A percentile compares a stretch with the other conserved stretches of the same genome.
Conservation (phyloP, 2,329 filamentous ascomycete species). For the Madurella fahalii region DNA sequence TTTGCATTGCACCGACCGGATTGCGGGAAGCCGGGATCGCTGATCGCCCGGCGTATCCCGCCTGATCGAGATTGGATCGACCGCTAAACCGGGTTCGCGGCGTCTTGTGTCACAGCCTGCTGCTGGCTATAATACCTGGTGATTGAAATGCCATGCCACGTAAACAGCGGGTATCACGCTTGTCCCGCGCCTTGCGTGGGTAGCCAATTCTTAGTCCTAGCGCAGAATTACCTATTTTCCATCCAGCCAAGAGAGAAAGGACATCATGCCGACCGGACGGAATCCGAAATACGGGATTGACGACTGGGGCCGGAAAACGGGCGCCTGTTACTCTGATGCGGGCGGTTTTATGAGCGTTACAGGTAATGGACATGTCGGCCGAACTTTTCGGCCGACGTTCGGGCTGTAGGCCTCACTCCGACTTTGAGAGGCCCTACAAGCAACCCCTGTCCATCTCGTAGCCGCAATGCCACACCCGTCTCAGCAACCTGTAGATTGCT, state of each 20-base stretch:
- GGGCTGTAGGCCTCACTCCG: not conserved
- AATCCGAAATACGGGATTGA: no score
- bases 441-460: slow-evolving; percentile 12
- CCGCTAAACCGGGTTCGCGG: slow-evolving; percentile 20
- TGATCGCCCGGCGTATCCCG: slow-evolving; percentile 19
- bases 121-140: not conserved
- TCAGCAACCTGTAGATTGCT: not conserved
- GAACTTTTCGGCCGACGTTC: no score
- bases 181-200: no score
- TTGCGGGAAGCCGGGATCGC: not conserved
- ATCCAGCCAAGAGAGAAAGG: no score
- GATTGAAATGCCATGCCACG: not conserved
- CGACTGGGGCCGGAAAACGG: no score
- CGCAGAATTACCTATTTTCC: no score
- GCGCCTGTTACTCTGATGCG: no score
- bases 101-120: slow-evolving; percentile 13
- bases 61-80: slow-evolving; percentile 26
- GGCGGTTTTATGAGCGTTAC: no score
- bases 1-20: no score
- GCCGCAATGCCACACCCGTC: slow-evolving; percentile 18
- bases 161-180: not conserved
- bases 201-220: no score
- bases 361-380: no score
- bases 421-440: not conserved
- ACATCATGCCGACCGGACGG: no score